phyloP scores from a whole-genome alignment of 2,329 filamentous ascomycete genomes.

The Rhexocercosporidium sp. region DNA sequence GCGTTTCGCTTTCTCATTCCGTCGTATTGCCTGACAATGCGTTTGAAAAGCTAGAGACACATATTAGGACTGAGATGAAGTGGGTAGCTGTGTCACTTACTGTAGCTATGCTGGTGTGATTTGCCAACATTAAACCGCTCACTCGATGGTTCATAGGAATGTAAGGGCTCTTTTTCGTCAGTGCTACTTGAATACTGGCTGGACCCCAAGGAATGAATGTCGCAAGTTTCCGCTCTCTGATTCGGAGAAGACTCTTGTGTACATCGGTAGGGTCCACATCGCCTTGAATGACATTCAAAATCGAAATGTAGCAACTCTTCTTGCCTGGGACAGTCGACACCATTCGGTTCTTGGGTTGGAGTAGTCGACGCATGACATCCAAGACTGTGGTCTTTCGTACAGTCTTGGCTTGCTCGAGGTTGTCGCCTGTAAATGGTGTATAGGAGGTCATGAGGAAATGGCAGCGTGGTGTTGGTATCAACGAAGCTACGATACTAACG shows the following conservation, averaged over 20 bases:
- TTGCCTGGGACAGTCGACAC: conserved; percentile 94
- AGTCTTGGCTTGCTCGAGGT: conserved; percentile 95
- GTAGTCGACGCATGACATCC: conserved; percentile 92
- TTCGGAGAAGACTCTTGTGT: conserved; percentile 95
- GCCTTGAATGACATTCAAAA: conserved; percentile 98
- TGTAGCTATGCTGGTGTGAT: conserved; percentile 96
- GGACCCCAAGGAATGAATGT: conserved; percentile 99
- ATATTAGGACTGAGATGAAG: conserved; percentile 15
- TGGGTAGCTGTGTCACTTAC: conserved; percentile 48
- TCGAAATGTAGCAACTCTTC: conserved; percentile 98
- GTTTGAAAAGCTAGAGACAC: conserved; percentile 75
- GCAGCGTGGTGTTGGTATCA: conserved; percentile 94
- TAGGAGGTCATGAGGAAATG: conserved; percentile 99
- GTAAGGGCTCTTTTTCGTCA: conserved; percentile 96
- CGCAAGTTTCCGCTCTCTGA: conserved; percentile 89
- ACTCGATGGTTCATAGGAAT: conserved; percentile 93
- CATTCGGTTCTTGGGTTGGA: conserved; percentile 99
- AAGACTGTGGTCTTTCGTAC: conserved; percentile 97
- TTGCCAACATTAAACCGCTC: conserved; percentile 95
- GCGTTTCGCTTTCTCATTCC: conserved; percentile 95
- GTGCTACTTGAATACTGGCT: conserved; percentile 93
- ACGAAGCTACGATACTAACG: conserved; percentile 91
- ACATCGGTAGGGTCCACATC: conserved; percentile 98
- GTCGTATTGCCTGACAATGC: conserved; percentile 91
- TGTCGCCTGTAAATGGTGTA: conserved; percentile 95